Conservation (phyloP, 305 asterid genomes). For the Andrographis paniculata region DNA sequence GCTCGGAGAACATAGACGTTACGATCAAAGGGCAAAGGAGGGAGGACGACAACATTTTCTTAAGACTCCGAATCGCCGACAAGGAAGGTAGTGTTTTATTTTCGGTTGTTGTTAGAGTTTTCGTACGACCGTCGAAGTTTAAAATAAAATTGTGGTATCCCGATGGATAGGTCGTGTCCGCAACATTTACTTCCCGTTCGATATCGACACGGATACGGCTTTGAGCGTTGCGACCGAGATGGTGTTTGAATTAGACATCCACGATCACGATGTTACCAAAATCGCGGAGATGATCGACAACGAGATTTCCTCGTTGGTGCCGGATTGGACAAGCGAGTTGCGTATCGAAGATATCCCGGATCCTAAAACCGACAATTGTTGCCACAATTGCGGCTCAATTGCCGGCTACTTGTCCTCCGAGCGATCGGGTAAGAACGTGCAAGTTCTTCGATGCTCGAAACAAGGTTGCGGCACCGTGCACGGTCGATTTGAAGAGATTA, state of each 20-base stretch:
- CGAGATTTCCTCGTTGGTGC: slow-evolving; percentile 65
- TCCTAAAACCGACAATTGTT: slow-evolving; percentile 29
- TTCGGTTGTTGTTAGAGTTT: no score
- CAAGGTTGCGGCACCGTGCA: slow-evolving; percentile 68
- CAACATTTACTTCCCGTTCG: slow-evolving; percentile 73
- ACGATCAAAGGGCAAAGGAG: slow-evolving; percentile 61
- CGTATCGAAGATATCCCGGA: slow-evolving; percentile 34
- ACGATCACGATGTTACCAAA: slow-evolving; percentile 55
- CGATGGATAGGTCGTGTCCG: no score
- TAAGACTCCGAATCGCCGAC: slow-evolving; percentile 76
- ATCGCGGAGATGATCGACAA: slow-evolving; percentile 83
- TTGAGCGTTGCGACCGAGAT: slow-evolving; percentile 71
- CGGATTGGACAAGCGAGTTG: slow-evolving; percentile 56
- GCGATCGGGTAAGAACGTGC: slow-evolving; percentile 27
- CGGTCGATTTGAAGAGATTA: slow-evolving; percentile 86
- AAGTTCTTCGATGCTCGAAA: slow-evolving; percentile 37
- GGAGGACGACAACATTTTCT: slow-evolving; percentile 58
- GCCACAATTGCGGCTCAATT: slow-evolving; percentile 44
- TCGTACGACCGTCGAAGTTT: no score
- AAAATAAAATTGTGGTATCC: no score
- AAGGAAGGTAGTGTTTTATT: slow-evolving; percentile 48
- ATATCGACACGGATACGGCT: slow-evolving; percentile 61
- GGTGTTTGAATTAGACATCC: slow-evolving; percentile 73
- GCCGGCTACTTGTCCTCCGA: slow-evolving; percentile 24
- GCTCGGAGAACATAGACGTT: slow-evolving; percentile 41